phyloP scores from a whole-genome alignment of 129 eudicot species.

The Flaveria bidentis region DNA sequence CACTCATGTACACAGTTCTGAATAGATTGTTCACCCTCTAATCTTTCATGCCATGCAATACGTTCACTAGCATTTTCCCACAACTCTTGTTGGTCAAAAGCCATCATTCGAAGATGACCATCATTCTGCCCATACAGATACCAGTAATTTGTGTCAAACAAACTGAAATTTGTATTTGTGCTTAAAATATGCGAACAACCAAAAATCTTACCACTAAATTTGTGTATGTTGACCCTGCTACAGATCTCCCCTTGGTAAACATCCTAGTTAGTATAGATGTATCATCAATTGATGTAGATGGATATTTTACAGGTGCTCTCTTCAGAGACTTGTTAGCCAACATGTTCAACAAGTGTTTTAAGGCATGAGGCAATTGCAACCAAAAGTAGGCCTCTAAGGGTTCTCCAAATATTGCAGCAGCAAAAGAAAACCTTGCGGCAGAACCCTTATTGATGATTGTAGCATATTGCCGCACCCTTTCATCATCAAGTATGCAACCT shows the following conservation, averaged over 20 bases:
- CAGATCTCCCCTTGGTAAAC: slow-evolving; percentile 58
- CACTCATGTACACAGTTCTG: slow-evolving; percentile 94
- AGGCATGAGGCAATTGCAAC: slow-evolving; percentile 86
- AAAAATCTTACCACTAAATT: slow-evolving; percentile 55
- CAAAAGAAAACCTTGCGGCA: slow-evolving; percentile 78
- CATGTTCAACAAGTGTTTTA: slow-evolving; percentile 66
- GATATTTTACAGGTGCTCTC: slow-evolving; percentile 41
- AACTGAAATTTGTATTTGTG: background rate
- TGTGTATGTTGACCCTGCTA: slow-evolving; percentile 40
- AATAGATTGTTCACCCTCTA: slow-evolving; percentile 86
- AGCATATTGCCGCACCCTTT: slow-evolving; percentile 68
- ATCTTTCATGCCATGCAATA: slow-evolving; percentile 88
- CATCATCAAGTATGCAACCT: slow-evolving; percentile 95
- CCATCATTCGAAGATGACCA: slow-evolving; percentile 75
- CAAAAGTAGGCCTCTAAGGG: slow-evolving; percentile 86
- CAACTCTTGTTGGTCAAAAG: slow-evolving; percentile 82
- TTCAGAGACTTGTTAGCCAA: slow-evolving; percentile 52
- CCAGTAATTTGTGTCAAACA: slow-evolving; percentile 3
- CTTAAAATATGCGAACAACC: background rate
- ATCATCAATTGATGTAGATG: slow-evolving; percentile 60
- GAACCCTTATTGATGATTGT: slow-evolving; percentile 53
- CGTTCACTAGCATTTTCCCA: slow-evolving; percentile 90
- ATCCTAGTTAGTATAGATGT: slow-evolving; percentile 63
- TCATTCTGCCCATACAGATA: slow-evolving; percentile 43
- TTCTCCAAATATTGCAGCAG: slow-evolving; percentile 96